These are phyloP conservation scores for Fusarium musae DNA, from an alignment of 2,329 filamentous ascomycete genomes.

Conservation along the genomic window DNA sequence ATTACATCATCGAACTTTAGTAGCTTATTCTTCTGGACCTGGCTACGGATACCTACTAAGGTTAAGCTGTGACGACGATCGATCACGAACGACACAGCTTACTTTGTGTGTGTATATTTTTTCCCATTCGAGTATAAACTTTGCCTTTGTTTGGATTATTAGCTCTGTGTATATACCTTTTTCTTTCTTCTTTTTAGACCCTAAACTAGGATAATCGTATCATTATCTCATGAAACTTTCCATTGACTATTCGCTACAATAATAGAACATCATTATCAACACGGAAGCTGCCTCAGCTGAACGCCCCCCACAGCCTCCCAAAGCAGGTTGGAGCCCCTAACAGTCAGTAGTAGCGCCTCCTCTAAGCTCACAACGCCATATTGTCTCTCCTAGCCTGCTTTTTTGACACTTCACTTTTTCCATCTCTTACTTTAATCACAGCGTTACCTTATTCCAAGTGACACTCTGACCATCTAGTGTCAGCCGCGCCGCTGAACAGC, in stretches of 20 bases:
- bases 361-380: constrained; percentile 31
- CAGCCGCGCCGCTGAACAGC: not conserved
- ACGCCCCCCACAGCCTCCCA: constrained; percentile 26
- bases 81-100: constrained; percentile 17
- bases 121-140: constrained; percentile 6
- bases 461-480: not conserved
- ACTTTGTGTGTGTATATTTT: not conserved
- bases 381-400: constrained; percentile 12
- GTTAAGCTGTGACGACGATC: constrained; percentile 18
- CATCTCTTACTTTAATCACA: not conserved
- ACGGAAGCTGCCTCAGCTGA: constrained; percentile 34
- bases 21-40: not conserved
- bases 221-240: not conserved
- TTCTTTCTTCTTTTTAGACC: not conserved
- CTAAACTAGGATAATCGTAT: not conserved
- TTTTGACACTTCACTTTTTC: constrained; percentile 2
- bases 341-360: constrained; percentile 35
- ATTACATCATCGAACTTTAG: constrained; percentile 43
- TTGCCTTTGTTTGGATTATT: not conserved
- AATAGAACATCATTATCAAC: constrained; percentile 1
- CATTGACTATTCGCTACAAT: not conserved
- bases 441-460: constrained; percentile 3
- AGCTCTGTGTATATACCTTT: not conserved
- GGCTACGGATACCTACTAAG: not conserved
- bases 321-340: constrained; percentile 36